These are phyloP conservation scores for Aspergillus egyptiacus DNA, from an alignment of 495 filamentous ascomycete genomes.

Conservation along the genomic window DNA sequence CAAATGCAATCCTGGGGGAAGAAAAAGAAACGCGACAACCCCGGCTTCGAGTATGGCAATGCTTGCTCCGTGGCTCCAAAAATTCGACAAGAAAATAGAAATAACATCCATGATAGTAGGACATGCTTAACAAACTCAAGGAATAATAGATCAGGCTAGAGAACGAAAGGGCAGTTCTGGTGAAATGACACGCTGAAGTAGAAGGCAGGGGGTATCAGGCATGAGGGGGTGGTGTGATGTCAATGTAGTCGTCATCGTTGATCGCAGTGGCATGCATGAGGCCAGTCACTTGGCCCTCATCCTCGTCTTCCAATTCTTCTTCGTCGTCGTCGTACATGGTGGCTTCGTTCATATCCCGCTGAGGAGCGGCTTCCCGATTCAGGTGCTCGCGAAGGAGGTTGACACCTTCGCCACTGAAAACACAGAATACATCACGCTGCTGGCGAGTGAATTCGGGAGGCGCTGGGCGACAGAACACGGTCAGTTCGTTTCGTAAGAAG, in stretches of 20 bases:
- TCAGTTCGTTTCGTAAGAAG: slow-evolving; percentile 68
- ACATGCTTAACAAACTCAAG: slow-evolving; percentile 8
- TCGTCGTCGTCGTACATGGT: slow-evolving; percentile 54
- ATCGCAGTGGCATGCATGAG: slow-evolving; percentile 50
- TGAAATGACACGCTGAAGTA: slow-evolving; percentile 16
- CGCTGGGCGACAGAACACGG: slow-evolving; percentile 77
- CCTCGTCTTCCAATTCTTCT: slow-evolving; percentile 49
- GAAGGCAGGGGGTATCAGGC: slow-evolving; percentile 34
- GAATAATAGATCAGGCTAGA: slow-evolving; percentile 9
- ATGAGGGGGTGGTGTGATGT: slow-evolving; percentile 35
- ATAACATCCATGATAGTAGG: slow-evolving; percentile 6
- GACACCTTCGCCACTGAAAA: slow-evolving; percentile 89
- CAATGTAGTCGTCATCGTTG: slow-evolving; percentile 47
- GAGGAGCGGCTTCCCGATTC: slow-evolving; percentile 42
- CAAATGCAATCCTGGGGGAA: slow-evolving; percentile 33
- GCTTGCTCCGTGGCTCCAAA: slow-evolving; percentile 9
- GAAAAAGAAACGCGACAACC: slow-evolving; percentile 18
- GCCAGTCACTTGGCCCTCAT: slow-evolving; percentile 50
- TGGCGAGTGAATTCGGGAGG: slow-evolving; percentile 91
- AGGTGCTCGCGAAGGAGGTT: slow-evolving; percentile 68
- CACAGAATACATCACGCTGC: slow-evolving; percentile 92
- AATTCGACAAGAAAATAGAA: slow-evolving; percentile 4
- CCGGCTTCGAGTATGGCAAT: slow-evolving; percentile 25
- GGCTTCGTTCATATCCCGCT: slow-evolving; percentile 38
- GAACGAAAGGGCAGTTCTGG: slow-evolving; percentile 7